These are phyloP conservation scores for Lasiodiplodia hormozganensis DNA, from an alignment of 2,329 filamentous ascomycete species.

Conservation along the genomic window DNA sequence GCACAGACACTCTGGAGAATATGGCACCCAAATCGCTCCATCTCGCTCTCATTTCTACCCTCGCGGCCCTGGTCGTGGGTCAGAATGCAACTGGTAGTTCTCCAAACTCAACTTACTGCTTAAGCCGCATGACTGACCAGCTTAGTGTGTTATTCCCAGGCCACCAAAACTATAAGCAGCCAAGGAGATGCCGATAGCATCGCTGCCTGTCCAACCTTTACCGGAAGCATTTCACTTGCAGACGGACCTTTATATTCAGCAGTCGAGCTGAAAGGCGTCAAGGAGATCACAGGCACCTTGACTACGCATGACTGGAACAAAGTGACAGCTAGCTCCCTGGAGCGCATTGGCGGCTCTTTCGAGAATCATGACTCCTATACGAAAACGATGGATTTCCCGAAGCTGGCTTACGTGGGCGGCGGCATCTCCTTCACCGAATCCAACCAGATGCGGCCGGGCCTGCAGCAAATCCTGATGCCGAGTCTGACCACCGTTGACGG, in stretches of 20 bases:
- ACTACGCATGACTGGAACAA: background rate
- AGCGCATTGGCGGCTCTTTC: background rate
- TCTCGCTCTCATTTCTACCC: background rate
- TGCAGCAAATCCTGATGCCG: background rate
- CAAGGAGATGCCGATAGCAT: background rate
- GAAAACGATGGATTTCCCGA: background rate
- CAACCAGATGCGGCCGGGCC: background rate
- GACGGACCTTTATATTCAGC: background rate
- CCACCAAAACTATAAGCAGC: background rate
- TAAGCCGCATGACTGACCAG: background rate
- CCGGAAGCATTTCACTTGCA: background rate
- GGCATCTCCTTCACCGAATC: background rate
- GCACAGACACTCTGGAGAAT: background rate
- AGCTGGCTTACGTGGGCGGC: background rate
- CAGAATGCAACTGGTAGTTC: background rate
- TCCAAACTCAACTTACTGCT: background rate
- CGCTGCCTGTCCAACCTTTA: slow-evolving; percentile 4
- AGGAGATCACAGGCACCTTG: background rate
- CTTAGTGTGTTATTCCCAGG: background rate
- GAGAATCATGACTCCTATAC: background rate
- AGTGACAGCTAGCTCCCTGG: background rate
- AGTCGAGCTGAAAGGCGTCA: background rate
- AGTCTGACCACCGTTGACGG: background rate
- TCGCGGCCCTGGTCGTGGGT: background rate
- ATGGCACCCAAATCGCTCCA: background rate